Base-by-base conservation (phyloP, 1,284 basidiomycete genomes). In the Austroboletus novae-zelandiae region DNA sequence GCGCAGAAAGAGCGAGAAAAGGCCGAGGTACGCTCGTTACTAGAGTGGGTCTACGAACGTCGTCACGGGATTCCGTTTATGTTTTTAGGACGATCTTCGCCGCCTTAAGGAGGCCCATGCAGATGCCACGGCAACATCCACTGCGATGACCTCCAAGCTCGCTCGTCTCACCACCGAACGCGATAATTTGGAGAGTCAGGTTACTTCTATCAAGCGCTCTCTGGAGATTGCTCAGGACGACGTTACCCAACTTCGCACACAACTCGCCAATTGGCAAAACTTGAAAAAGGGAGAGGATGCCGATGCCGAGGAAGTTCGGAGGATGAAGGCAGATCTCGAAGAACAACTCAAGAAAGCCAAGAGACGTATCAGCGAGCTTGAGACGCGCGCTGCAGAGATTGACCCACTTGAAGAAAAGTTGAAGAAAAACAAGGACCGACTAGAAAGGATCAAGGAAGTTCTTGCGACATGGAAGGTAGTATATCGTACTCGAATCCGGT, bases 251-350 rank as follows among this genome's bases (percentile, higher is more conserved):
- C 68, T 88, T 37, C 75, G 78, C 43, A 75, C 76, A 5, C 86
- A 89, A 59, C 67, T 89, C 11, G 77, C 79, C 43, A 80, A 84
- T 58, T 88, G 84, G 84, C 74, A 84, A 58, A 76, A 68, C 25
- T 65, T 87, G 13, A 88, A 89, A 59, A 81, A 71, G 27, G 81
- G 79, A 48, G 84, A 81, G 45, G 81, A 75, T 15, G 76, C 72
- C 11, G 81, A 85, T 43, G 71, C 76, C 9, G 85, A 83, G 48
- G 65, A 70, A 4, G 66, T 77, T 51, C 75, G 82, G 40, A 83
- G 81, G 61, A 70, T 73, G 47, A 77, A 77, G 15, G 69, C 77
- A 13, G 77, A 81, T 35, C 70, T 87, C 13, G 83, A 89, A 52
- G 68, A 78, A 3, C 69, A 79, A 49, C 69, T 81, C 13, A 70